These are phyloP conservation scores for Elsinoe australis DNA, from an alignment of 2,329 filamentous ascomycete genomes.

Conservation along the genomic window DNA sequence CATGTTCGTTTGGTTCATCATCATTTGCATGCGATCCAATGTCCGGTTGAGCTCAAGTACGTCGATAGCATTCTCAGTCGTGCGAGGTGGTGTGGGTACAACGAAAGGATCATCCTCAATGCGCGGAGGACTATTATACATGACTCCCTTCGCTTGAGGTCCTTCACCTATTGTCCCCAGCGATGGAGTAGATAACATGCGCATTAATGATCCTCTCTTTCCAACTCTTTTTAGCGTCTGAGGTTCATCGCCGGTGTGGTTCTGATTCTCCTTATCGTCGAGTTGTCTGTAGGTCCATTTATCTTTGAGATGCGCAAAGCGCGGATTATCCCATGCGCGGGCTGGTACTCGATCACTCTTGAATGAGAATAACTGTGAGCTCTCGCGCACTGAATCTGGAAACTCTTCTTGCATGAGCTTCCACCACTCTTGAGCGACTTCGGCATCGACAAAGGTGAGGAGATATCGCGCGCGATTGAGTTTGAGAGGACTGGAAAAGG, in stretches of 20 bases:
- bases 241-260: too few relatives aligned
- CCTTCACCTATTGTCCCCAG: constrained; percentile 17
- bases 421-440: constrained; percentile 30
- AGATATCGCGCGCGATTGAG: constrained; percentile 26
- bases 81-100: constrained; percentile 5
- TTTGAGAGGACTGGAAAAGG: constrained; percentile 20
- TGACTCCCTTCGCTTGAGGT: not conserved
- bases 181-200: constrained; percentile 18
- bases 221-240: not conserved
- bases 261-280: constrained; percentile 25
- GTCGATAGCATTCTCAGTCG: constrained; percentile 6
- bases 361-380: constrained; percentile 30
- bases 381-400: constrained; percentile 25
- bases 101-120: constrained; percentile 20
- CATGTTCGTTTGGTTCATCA: constrained; percentile 16
- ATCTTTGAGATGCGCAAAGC: constrained; percentile 26
- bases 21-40: constrained; percentile 17
- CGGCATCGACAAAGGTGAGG: constrained; percentile 28
- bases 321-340: constrained; percentile 26
- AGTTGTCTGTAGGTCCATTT: constrained; percentile 30
- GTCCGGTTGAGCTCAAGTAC: constrained; percentile 18
- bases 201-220: constrained; percentile 14
- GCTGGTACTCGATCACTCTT: constrained; percentile 25
- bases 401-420: constrained; percentile 27
- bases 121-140: not conserved